These are phyloP conservation scores for Zopfochytrium polystomum DNA, from an alignment of 371 early-diverging fungal genomes.

Conservation along the genomic window DNA sequence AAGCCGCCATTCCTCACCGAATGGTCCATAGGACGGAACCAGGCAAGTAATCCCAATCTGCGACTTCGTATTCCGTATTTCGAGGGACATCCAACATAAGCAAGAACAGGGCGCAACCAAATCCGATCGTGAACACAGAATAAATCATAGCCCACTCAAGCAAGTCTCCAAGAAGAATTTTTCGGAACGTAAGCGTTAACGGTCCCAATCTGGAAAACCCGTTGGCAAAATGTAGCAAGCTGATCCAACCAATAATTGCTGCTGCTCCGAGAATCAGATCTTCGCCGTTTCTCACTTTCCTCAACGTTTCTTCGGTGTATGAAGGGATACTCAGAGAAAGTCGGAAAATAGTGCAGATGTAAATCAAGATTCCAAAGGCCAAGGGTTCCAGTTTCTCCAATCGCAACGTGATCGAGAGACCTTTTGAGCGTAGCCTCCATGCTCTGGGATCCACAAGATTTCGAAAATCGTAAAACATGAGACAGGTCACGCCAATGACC, in stretches of 20 bases:
- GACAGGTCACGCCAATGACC: neutral
- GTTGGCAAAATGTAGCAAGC: slow-evolving; percentile 11
- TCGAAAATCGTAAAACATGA: slow-evolving; percentile 3
- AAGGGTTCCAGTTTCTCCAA: no score
- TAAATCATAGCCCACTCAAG: slow-evolving; percentile 9
- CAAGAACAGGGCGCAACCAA: slow-evolving; percentile 12
- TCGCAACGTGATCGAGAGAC: neutral
- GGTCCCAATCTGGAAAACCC: slow-evolving; percentile 18
- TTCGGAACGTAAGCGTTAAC: slow-evolving; percentile 12
- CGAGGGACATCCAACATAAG: slow-evolving; percentile 19
- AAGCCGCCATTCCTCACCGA: no score
- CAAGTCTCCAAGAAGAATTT: slow-evolving; percentile 18
- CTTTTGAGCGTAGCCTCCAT: slow-evolving; percentile 13
- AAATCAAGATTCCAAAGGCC: slow-evolving; percentile 12
- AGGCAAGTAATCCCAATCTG: slow-evolving; percentile 9
- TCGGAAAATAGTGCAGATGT: neutral
- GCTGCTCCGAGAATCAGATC: slow-evolving; percentile 10
- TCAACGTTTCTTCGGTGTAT: neutral
- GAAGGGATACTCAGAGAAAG: neutral
- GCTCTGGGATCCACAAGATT: no score
- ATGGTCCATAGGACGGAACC: slow-evolving; percentile 11
- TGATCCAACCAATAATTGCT: slow-evolving; percentile 16
- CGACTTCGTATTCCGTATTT: no score
- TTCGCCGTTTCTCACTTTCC: slow-evolving; percentile 4
- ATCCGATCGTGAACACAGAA: slow-evolving; percentile 12